Evolutionary conservation across 2,329 filamentous ascomycete genomes (phyloP).

Genomic region (Fusarium bactridioides): DNA sequence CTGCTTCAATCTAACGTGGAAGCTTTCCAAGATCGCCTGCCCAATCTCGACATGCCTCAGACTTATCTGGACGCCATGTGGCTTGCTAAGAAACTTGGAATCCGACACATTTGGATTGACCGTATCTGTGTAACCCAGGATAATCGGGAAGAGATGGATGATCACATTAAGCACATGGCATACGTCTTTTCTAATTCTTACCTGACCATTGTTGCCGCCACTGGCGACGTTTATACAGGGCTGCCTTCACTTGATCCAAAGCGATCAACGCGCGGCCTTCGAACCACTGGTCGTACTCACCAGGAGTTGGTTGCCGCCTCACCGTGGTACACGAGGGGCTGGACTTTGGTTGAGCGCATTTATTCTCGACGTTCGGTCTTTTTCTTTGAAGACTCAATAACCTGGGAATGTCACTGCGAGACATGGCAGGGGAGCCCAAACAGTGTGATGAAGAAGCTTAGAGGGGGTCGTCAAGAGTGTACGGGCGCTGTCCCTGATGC

Average conservation of each 20-base stretch:
- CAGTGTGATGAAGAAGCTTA: conserved; percentile 44
- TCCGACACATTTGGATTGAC: conserved; percentile 57
- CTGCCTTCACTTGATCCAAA: conserved; percentile 49
- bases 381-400: conserved; percentile 53
- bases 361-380: conserved; percentile 54
- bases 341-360: conserved; percentile 54
- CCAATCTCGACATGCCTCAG: conserved; percentile 50
- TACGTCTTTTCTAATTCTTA: conserved; percentile 55
- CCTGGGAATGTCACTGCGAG: conserved; percentile 58
- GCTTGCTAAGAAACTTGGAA: conserved; percentile 53
- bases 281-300: conserved; percentile 43
- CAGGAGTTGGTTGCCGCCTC: conserved; percentile 51
- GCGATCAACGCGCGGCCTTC: conserved; percentile 40
- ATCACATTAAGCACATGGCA: conserved; percentile 55
- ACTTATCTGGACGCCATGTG: conserved; percentile 56
- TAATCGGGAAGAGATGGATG: conserved; percentile 49
- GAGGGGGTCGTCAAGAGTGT: conserved; percentile 46
- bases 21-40: conserved; percentile 46
- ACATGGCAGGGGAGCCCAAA: conserved; percentile 49
- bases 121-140: conserved; percentile 56
- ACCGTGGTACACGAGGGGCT: conserved; percentile 51
- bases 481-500: conserved; percentile 44
- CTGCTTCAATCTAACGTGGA: conserved; percentile 49
- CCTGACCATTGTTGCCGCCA: conserved; percentile 54
- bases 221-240: conserved; percentile 51